These are phyloP conservation scores for Boletus rufocinnamomeus DNA, from an alignment of 768 basidiomycete genomes.

Conservation along the genomic window DNA sequence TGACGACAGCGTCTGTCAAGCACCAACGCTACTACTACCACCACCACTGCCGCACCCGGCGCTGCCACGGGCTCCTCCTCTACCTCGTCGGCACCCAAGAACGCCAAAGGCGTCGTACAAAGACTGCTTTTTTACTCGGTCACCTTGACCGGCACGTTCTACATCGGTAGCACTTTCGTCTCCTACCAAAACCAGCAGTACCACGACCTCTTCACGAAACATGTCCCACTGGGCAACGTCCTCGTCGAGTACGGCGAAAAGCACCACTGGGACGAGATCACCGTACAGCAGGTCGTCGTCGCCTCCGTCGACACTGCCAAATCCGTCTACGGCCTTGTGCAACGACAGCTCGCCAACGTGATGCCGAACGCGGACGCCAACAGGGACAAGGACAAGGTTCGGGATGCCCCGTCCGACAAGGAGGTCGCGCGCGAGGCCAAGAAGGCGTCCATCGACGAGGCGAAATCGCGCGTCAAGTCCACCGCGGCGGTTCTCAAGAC, in stretches of 20 bases:
- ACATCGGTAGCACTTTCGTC: constrained; percentile 76
- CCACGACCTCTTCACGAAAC: constrained; percentile 82
- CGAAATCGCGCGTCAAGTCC: constrained; percentile 47
- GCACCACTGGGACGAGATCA: constrained; percentile 76
- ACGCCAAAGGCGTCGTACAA: constrained; percentile 56
- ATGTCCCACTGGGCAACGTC: constrained; percentile 74
- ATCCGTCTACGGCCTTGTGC: constrained; percentile 52
- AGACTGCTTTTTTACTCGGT: constrained; percentile 68
- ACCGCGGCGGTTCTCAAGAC: constrained; percentile 50
- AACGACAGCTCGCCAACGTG: constrained; percentile 45
- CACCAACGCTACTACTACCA: no score
- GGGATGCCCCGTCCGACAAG: constrained; percentile 29
- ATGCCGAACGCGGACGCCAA: constrained; percentile 34
- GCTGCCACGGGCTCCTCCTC: constrained; percentile 21
- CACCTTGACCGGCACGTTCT: constrained; percentile 72
- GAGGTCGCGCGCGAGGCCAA: constrained; percentile 40
- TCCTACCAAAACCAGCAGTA: constrained; percentile 78
- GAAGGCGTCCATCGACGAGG: constrained; percentile 41
- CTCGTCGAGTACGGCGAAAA: constrained; percentile 83
- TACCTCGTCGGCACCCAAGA: constrained; percentile 41
- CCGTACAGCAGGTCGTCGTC: constrained; percentile 58
- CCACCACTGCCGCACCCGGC: constrained; percentile 29
- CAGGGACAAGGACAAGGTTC: constrained; percentile 34
- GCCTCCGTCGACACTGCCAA: constrained; percentile 51
- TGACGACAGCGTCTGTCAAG: no score